Evolutionary conservation across 2,329 filamentous ascomycete genomes (phyloP), one percentile per base, ranked within the genome.

Genomic region (Podosphaera leucotricha): DNA sequence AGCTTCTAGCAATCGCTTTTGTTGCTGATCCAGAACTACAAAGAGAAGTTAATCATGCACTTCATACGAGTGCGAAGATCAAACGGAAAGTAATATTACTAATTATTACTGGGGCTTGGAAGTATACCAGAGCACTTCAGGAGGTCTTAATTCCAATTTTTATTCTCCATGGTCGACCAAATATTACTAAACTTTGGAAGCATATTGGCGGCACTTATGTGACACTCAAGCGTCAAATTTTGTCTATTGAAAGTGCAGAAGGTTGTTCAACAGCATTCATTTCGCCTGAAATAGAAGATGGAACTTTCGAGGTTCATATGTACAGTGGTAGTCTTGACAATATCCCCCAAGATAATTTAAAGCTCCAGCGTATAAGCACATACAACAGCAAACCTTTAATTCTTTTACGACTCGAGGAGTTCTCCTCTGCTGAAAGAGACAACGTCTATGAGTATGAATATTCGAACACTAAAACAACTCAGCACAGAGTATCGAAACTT

Each of bases 21-120:
- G 61, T 70, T 48, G 67, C 67, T 2, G 67, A 70, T 49, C 61
- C 65, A 0, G 67, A 70, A 48, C 67, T 66, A 44, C 67, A 70
- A 48, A 59, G 67, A 46, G 67, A 70, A 44, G 57, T 70, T 39
- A 60, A 66, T 41, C 63, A 64, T 51, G 61, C 64, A 21, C 58
- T 67, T 28, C 54, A 56, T 28, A 46, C 50, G 6, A 61, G 60
- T 7, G 41, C 22, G 56, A 61, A 37, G 38, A 13, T 48, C 47
- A 2, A 40, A 61, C 15, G 38, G 58, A 59, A 2, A 56, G 57
- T 43, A 15, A 22, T 60, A 61, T 6, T 52, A 55, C 3, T 60
- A 58, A 0, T 62, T 64, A 41, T n/a, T 62, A 6, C 52, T 66
- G n/a, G 60, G 42, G 44, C 68, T 7, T 70, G 67, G 67, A 61